phyloP scores from a whole-genome alignment of 805 yeast genomes.

The Ogataea corticis region DNA sequence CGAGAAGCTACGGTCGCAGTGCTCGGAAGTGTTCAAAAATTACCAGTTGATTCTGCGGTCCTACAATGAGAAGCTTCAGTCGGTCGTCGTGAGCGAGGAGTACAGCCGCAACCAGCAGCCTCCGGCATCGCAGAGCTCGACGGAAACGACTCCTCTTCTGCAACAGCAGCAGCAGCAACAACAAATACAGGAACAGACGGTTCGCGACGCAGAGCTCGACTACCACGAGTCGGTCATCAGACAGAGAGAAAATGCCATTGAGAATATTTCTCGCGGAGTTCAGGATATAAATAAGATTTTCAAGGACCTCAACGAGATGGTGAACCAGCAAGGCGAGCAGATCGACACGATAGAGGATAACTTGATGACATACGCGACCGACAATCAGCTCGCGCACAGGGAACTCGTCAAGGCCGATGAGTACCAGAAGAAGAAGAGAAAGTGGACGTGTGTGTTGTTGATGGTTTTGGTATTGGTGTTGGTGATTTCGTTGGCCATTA shows the following conservation, averaged over 20 bases:
- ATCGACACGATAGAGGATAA: conserved; percentile 84
- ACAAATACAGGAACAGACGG: conserved; percentile 38
- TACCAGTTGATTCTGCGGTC: conserved; percentile 43
- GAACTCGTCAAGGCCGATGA: conserved; percentile 75
- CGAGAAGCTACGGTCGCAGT: conserved; percentile 58
- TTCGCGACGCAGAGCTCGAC: conserved; percentile 49
- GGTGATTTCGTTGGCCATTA: conserved; percentile 56
- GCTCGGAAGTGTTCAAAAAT: conserved; percentile 48
- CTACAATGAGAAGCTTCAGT: conserved; percentile 51
- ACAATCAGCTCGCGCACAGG: conserved; percentile 67
- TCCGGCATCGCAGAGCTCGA: conserved; percentile 10
- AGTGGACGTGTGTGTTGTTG: conserved; percentile 71
- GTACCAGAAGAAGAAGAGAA: conserved; percentile 66
- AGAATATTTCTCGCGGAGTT: conserved; percentile 73
- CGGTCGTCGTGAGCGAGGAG: conserved; percentile 36
- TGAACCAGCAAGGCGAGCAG: conserved; percentile 81
- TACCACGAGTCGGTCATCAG: conserved; percentile 65
- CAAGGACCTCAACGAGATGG: conserved; percentile 74
- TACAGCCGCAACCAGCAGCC: conserved; percentile 18
- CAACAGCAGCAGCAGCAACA: conserved; percentile 34
- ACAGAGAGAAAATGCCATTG: conserved; percentile 73
- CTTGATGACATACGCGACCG: conserved; percentile 58
- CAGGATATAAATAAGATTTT: conserved; percentile 84
- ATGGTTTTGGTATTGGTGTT: conserved; percentile 58
- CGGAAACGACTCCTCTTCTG: conserved; percentile 20